Evolutionary conservation across 2,329 filamentous ascomycete species (phyloP).

Genomic region (Hypoxylon sp.): DNA sequence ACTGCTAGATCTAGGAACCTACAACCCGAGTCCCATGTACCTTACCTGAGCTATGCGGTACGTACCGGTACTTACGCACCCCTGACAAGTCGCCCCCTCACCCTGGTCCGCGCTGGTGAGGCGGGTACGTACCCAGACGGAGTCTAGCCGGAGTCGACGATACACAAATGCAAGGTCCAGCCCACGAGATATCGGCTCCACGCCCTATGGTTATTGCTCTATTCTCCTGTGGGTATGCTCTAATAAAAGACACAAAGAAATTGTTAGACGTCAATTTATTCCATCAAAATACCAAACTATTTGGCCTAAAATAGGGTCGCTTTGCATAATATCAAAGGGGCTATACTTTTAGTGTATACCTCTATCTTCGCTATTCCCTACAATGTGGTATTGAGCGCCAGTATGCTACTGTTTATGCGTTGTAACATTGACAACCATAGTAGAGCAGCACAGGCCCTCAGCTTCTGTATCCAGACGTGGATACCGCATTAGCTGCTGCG

Average conservation of each 20-base stretch:
- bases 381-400: not conserved
- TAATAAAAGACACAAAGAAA: constrained; percentile 32
- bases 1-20: constrained; percentile 44
- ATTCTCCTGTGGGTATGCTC: constrained; percentile 35
- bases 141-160: constrained; percentile 37
- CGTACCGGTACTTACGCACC: constrained; percentile 42
- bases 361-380: not conserved
- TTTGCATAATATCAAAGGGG: constrained; percentile 13
- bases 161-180: constrained; percentile 36
- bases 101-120: constrained; percentile 16
- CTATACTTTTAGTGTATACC: not conserved
- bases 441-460: constrained; percentile 29
- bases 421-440: constrained; percentile 23
- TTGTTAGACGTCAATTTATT: constrained; percentile 11
- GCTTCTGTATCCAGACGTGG: constrained; percentile 35
- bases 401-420: constrained; percentile 7
- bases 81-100: constrained; percentile 30
- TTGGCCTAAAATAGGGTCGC: constrained; percentile 25
- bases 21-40: constrained; percentile 40
- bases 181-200: constrained; percentile 25
- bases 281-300: constrained; percentile 14
- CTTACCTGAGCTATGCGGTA: constrained; percentile 31
- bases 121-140: constrained; percentile 34
- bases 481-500: constrained; percentile 39
- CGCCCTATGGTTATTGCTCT: constrained; percentile 39